These are phyloP conservation scores for Boletus subluridellus DNA, from an alignment of 1,284 basidiomycete genomes.

Conservation along the genomic window DNA sequence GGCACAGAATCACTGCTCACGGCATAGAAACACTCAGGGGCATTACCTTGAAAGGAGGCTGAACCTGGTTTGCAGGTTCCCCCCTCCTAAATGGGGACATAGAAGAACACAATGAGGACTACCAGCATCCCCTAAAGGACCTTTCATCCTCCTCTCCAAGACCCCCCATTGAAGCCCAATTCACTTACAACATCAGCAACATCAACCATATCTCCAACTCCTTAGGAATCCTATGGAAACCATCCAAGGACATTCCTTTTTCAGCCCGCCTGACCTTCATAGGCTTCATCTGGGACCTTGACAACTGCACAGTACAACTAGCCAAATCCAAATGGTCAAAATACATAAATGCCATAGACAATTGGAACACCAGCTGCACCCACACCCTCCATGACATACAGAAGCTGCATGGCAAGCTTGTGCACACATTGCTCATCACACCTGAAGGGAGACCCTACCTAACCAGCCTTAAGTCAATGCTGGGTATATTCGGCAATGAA, in stretches of 20 bases:
- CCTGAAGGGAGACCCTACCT: neutral
- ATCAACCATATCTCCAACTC: neutral
- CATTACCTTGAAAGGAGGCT: too few relatives aligned
- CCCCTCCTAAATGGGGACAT: fast-evolving
- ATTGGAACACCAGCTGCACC: fast-evolving
- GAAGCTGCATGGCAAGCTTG: neutral
- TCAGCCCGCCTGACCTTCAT: neutral
- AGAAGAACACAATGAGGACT: neutral
- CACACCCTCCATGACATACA: neutral
- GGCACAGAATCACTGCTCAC: too few relatives aligned
- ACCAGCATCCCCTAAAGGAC: neutral
- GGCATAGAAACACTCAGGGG: too few relatives aligned
- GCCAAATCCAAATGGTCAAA: fast-evolving
- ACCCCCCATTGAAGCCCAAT: fast-evolving
- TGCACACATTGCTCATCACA: neutral
- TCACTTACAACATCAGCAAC: neutral
- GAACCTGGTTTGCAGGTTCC: neutral
- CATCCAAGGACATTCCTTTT: neutral
- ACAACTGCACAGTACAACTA: neutral
- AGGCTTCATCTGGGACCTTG: neutral
- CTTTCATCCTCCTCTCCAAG: neutral
- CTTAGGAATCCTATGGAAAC: neutral
- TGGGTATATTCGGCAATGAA: neutral
- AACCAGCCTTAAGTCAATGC: neutral
- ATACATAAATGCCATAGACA: neutral